Evolutionary conservation across 164 flowering plant genomes (phyloP), one percentile per base, ranked within the genome.

Genomic region (Tinospora cordifolia): DNA sequence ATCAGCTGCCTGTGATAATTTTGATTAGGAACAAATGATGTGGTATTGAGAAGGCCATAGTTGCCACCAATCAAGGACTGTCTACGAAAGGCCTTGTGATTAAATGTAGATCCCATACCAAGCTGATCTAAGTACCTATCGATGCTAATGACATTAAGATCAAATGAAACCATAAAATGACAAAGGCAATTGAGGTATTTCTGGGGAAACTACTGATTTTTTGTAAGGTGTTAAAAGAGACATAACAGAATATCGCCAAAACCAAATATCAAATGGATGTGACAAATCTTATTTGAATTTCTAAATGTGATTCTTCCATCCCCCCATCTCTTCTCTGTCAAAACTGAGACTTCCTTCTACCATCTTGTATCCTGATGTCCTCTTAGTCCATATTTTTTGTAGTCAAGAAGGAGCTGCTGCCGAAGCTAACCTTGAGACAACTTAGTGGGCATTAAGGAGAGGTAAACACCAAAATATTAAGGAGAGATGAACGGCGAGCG

Each of bases 11-110:
- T 72, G 69, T 89, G 87, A 66, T 84, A 89, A 75, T 87, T 92
- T 0, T 92, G 97, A 69, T 86, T 87, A 0, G 92, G 93, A 24
- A 82, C 71, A 71, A 86, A 82, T 2, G 86, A 71, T 2, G 88
- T 80, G 3, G 89, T 83, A 47, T 91, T 84, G 15, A 91, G 85
- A n/a, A 91, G 84, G 41, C 80, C 92, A 65, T 91, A 89, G 82
- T 89, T 89, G 64, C 94, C 91, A 17, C 94, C 93, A 34, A 89
- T 82, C 14, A 91, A 75, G 25, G 88, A 44, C 74, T 89, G 93
- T 80, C 93, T 75, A 76, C 93, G 89, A 75, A 65, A 89, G 51
- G 79, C 87, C 75, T 89, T 85, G 49, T 82, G 84, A 67, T 81
- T 75, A 70, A 66, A 85, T 0, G 69, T 80, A 6, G 93, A 73